Base-by-base conservation (phyloP, 768 basidiomycete genomes). In the Solioccasus polychromus region DNA sequence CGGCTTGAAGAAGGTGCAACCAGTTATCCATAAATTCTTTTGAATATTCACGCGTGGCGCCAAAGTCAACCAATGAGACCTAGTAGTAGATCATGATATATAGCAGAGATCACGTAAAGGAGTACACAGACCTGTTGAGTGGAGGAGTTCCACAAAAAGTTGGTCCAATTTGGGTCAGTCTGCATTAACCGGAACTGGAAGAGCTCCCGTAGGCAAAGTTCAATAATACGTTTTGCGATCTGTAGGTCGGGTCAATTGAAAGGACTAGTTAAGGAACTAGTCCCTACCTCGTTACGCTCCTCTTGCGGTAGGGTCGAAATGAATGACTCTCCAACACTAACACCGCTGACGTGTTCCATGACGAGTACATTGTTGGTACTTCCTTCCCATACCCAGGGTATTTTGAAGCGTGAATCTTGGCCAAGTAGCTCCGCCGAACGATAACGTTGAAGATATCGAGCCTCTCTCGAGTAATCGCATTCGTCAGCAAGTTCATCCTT, bases 81-180 rank as follows among this genome's bases (percentile, higher is more conserved):
- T 90, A 49, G n/a, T n/a, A n/a, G 31, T 26, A 5, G 30, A 24
- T 29, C 19, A 31, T 29, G 28, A 50, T n/a, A 6, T 42, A 11
- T 10, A n/a, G 42, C 17, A 5, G 5, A 3, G 10, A n/a, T n/a
- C 5, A 28, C 15, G 39, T 28, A 35, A 32, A 26, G 9, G 17
- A 17, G 14, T n/a, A 15, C 34, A 31, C 62, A 20, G 17, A 85
- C 88, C 74, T 83, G 79, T 34, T 77, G 73, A 2, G 81, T 82
- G 3, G 69, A 48, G 0, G 73, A 56, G 63, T 93, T 87, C 83
- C 89, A 97, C 19, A 99, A 71, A 70, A 99, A 98, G 65, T 98
- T 98, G 8, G 91, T 88, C 89, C 91, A 98, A 58, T 99, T 98
- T 3, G 96, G 96, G 62, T 99, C 95, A 0, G 95, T 99, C 65